phyloP scores from a whole-genome alignment of 768 basidiomycete species.

The Asterophora parasitica region DNA sequence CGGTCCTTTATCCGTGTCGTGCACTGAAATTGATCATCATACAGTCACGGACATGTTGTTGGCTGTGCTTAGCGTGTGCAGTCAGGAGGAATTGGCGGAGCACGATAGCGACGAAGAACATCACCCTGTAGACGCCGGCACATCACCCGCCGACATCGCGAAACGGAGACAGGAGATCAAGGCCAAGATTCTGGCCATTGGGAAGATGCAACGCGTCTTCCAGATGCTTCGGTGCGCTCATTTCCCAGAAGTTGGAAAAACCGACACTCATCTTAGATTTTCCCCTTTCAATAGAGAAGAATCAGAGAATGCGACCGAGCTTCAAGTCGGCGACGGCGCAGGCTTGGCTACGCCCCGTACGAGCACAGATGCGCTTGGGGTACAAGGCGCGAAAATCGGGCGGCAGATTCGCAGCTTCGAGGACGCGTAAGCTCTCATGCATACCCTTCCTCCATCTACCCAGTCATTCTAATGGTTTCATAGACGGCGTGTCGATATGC shows the following conservation, averaged over 20 bases:
- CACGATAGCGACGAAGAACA: slow-evolving; percentile 33
- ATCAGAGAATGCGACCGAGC: slow-evolving; percentile 72
- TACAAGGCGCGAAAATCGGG: slow-evolving; percentile 55
- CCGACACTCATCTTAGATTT: too few species aligned
- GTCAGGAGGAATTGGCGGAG: slow-evolving; percentile 84
- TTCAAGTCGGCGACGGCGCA: slow-evolving; percentile 34
- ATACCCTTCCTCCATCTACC: slow-evolving; percentile 1
- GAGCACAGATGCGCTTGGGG: slow-evolving; percentile 50
- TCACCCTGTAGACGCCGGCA: slow-evolving; percentile 20
- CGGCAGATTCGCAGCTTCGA: slow-evolving; percentile 66
- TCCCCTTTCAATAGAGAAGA: slow-evolving; percentile 79
- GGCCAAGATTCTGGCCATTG: slow-evolving; percentile 92
- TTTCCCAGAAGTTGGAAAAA: too few species aligned
- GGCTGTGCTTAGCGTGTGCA: slow-evolving; percentile 90
- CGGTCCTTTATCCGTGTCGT: too few species aligned
- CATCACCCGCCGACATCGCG: slow-evolving; percentile 37
- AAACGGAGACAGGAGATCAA: slow-evolving; percentile 74
- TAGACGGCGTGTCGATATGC: slow-evolving; percentile 67
- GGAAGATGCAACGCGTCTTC: slow-evolving; percentile 87
- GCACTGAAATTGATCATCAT: neutral
- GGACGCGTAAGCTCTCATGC: slow-evolving; percentile 54
- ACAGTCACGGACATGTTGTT: slow-evolving; percentile 97
- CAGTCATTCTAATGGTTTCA: neutral
- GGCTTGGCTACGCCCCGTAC: slow-evolving; percentile 23
- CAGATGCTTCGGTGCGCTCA: slow-evolving; percentile 72